Evolutionary conservation across 345 rosid species (phyloP), one percentile per base, ranked within the genome.

Genomic region (Lepidium africanum): DNA sequence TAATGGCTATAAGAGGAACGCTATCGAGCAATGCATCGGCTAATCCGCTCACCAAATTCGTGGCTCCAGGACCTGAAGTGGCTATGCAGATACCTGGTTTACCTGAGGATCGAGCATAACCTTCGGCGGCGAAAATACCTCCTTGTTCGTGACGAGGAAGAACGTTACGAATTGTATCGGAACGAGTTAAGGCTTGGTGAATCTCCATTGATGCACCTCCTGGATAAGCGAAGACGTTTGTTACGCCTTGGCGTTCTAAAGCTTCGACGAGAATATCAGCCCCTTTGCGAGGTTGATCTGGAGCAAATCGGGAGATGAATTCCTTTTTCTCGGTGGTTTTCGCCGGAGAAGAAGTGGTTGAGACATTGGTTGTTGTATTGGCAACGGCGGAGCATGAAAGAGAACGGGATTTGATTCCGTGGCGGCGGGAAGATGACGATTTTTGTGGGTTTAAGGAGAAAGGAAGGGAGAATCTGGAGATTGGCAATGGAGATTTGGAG

Each of bases 61-160:
- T 89, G 13, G 97, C 96, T 7, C 97, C 96, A 2, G 96, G 97
- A 33, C 99, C 96, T 2, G 97, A 94, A 12, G 99, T 94, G 15
- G 99, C 97, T 42, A 94, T 91, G 61, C 97, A 94, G 67, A 91
- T 84, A 11, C 99, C 97, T 2, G 96, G 85, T n/a, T 62, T 72
- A 11, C 96, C 96, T 0, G 97, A 87, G 25, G 99, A 76, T 15
- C 96, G 90, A 2, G 96, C 93, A 69, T 94, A 94, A 0, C 99
- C 99, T 63, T 91, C 96, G 2, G 99, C 97, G 0, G 97, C 96
- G 35, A 94, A 94, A 50, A 94, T 66, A 9, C 97, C 99, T 14
- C 97, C 99, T 67, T 94, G 99, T 49, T 94, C 99, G 65, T 94
- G 99, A 14, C 99, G 90, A 0, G 99, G 99, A 17, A 94, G 93